A percentile compares a stretch with the other conserved stretches of the same genome.
phyloP scores from a whole-genome alignment of 164 flowering plant genomes.

The Aristolochia californica region DNA sequence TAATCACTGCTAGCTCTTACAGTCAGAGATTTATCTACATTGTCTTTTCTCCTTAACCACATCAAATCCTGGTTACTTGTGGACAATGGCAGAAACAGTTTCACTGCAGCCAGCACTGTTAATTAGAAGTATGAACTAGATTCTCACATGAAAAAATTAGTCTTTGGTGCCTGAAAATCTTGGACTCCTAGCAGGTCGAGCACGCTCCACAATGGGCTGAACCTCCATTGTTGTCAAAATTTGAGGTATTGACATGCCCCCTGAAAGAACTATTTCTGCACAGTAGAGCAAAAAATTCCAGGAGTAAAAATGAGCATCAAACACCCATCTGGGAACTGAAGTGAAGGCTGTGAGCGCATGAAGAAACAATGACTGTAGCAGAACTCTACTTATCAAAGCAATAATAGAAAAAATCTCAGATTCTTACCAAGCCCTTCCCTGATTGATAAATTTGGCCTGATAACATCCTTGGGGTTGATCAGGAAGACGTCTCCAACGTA shows the following conservation, averaged over 20 bases:
- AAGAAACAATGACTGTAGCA: no score
- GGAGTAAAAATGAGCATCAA: background rate
- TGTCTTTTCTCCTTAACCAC: no score
- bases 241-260: constrained; percentile 34
- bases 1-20: no score
- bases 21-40: no score
- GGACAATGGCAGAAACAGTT: no score
- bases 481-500: constrained; percentile 49
- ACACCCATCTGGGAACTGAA: background rate
- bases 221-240: constrained; percentile 19
- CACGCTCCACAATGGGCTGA: constrained; percentile 1
- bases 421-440: constrained; percentile 46
- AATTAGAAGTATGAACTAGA: no score
- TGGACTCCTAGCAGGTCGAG: constrained; percentile 6
- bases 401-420: background rate
- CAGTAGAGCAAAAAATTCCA: background rate
- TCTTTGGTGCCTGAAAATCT: constrained; percentile 3
- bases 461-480: constrained; percentile 33
- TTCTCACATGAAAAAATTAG: no score
- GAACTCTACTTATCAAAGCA: background rate
- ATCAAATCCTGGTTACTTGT: no score
- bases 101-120: no score
- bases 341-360: background rate
- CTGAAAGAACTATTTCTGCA: constrained; percentile 38
- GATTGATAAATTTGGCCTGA: constrained; percentile 50